Percentiles rank a stretch among this genome's conserved stretches.
Evolutionary conservation across 2,329 filamentous ascomycete species (phyloP).

Genomic region (Cryphonectria naterciae): DNA sequence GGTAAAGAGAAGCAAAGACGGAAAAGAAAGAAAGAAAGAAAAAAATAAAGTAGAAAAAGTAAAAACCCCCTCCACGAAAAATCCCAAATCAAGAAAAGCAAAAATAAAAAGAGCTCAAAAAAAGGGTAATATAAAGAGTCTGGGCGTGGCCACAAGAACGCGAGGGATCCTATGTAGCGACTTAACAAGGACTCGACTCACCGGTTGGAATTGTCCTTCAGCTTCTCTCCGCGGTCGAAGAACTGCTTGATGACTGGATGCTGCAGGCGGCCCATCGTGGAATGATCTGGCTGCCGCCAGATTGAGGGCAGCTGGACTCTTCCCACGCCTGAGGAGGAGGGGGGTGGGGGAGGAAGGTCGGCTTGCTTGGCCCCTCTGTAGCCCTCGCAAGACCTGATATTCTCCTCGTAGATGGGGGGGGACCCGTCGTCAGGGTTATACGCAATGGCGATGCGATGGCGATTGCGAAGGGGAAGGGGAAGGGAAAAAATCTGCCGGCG

Average conservation of each 20-base stretch:
- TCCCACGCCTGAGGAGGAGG: not conserved
- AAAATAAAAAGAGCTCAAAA: not conserved
- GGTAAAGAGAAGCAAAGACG: not conserved
- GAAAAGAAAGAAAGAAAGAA: not conserved
- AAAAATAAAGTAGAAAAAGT: not conserved
- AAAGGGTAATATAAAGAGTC: not conserved
- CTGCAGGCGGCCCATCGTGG: constrained; percentile 76
- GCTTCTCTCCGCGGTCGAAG: constrained; percentile 84
- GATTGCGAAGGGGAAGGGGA: not conserved
- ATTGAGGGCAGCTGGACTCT: not conserved
- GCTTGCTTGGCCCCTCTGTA: not conserved
- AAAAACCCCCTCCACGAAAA: not conserved
- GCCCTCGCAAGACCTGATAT: not conserved
- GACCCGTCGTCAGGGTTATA: not conserved
- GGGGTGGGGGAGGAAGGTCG: not conserved
- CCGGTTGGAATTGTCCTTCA: constrained; percentile 87
- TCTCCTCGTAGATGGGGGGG: not conserved
- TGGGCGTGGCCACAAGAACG: not conserved
- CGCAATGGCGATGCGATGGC: constrained; percentile 1
- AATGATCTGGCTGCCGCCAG: constrained; percentile 5
- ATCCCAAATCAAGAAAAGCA: not conserved
- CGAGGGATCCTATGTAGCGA: not conserved
- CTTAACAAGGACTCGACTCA: constrained; percentile 58
- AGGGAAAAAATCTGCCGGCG: constrained; percentile 18
- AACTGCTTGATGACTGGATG: constrained; percentile 86